phyloP scores from a whole-genome alignment of 148 eudicot species.

The Cornus florida region DNA sequence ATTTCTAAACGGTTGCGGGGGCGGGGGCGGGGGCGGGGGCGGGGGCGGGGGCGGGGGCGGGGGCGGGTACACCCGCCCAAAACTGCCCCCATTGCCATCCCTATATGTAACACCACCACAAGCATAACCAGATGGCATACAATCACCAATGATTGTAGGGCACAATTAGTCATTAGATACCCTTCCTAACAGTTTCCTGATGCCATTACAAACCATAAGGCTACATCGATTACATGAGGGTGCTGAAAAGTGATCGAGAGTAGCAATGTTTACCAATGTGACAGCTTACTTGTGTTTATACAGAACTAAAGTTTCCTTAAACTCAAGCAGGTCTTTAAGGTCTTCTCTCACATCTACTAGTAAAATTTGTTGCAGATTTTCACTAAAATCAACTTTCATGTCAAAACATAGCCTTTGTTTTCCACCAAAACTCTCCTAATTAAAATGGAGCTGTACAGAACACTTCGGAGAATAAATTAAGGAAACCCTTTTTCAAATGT shows the following conservation, averaged over 20 bases:
- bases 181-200: not conserved
- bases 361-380: too few relatives aligned
- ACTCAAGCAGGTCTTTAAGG: not conserved
- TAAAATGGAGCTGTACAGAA: not conserved
- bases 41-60: too few relatives aligned
- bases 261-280: not conserved
- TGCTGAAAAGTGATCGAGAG: too few relatives aligned
- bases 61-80: too few relatives aligned
- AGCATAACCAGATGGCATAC: not conserved
- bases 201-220: not conserved
- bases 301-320: not conserved
- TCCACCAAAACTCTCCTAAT: not conserved
- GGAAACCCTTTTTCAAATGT: not conserved
- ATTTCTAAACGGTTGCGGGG: too few relatives aligned
- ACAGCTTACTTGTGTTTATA: not conserved
- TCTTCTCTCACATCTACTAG: not conserved
- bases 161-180: not conserved
- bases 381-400: not conserved
- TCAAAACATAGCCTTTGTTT: not conserved
- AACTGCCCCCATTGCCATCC: too few relatives aligned
- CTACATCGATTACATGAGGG: not conserved
- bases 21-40: too few relatives aligned
- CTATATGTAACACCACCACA: not conserved
- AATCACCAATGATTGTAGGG: not conserved
- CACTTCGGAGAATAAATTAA: not conserved